Conservation (phyloP, 1,284 basidiomycete genomes). For the Cutaneotrichosporon mucoides region DNA sequence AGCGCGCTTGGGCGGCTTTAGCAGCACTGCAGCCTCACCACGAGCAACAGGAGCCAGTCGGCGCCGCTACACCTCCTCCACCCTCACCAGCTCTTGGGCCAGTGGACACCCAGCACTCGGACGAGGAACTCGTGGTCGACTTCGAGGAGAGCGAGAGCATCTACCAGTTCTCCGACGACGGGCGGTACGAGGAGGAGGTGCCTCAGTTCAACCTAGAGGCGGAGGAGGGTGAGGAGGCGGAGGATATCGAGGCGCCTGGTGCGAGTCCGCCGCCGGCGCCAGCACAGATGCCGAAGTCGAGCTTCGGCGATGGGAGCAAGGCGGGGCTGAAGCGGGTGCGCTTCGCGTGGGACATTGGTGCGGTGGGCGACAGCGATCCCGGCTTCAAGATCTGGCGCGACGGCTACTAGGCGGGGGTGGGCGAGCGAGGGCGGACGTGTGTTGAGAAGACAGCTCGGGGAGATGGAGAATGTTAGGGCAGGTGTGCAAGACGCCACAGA, state of each 20-base stretch:
- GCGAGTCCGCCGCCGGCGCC: not conserved
- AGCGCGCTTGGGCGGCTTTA: slow-evolving; percentile 8
- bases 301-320: slow-evolving; percentile 24
- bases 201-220: not conserved
- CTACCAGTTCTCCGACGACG: slow-evolving; percentile 6
- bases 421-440: not conserved
- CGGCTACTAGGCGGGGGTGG: slow-evolving; percentile 17
- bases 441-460: not conserved
- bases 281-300: slow-evolving; percentile 21
- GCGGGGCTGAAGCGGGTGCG: slow-evolving; percentile 17
- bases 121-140: not conserved
- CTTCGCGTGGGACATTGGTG: slow-evolving; percentile 13
- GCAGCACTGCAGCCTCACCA: not conserved
- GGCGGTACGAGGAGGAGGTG: not conserved
- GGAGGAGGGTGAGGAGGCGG: not conserved
- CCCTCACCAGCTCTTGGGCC: not conserved
- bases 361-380: slow-evolving; percentile 17
- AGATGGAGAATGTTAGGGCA: too few relatives aligned
- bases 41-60: not conserved
- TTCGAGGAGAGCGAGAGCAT: slow-evolving; percentile 7
- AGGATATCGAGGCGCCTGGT: not conserved
- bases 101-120: not conserved
- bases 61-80: not conserved
- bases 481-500: too few relatives aligned
- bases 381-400: slow-evolving; percentile 38